phyloP scores from a whole-genome alignment of 192 early-diverging fungal species.

The Dispira parvispora region DNA sequence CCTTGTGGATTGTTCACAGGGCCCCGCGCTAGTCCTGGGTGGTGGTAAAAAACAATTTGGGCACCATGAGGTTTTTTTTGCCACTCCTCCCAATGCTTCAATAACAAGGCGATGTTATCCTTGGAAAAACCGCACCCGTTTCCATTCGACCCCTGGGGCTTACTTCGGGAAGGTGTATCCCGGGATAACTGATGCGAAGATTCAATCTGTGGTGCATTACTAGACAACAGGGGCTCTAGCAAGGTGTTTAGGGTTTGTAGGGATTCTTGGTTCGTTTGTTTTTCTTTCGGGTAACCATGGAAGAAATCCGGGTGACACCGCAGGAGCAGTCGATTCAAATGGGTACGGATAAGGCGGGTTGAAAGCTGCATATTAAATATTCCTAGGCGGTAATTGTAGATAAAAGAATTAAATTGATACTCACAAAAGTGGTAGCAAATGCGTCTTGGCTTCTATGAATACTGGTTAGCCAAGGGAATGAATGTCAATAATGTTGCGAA shows the following conservation, averaged over 20 bases:
- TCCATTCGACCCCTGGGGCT: background rate
- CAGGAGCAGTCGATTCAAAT: slow-evolving; percentile 1
- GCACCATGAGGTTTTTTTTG: background rate
- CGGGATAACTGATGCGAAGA: background rate
- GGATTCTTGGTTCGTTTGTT: background rate
- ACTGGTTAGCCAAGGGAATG: too few relatives aligned
- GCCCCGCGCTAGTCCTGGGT: too few relatives aligned
- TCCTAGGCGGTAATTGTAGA: too few relatives aligned
- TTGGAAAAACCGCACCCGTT: background rate
- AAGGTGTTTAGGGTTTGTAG: background rate
- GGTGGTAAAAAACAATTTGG: too few relatives aligned
- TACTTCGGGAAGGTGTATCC: background rate
- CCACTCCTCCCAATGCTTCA: background rate
- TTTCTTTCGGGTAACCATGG: background rate
- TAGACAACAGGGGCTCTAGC: background rate
- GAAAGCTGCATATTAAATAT: too few relatives aligned
- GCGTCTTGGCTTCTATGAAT: too few relatives aligned
- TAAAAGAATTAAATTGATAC: too few relatives aligned
- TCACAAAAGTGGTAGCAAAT: too few relatives aligned
- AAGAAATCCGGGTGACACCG: slow-evolving; percentile 6
- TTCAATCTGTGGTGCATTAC: background rate
- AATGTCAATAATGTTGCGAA: too few relatives aligned
- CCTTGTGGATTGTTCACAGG: too few relatives aligned
- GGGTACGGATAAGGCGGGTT: background rate
- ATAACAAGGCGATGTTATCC: background rate